Evolutionary conservation across 1,139 yeast species (phyloP), one percentile per base, ranked within the genome.

Genomic region (Eremothecium gossypii): DNA sequence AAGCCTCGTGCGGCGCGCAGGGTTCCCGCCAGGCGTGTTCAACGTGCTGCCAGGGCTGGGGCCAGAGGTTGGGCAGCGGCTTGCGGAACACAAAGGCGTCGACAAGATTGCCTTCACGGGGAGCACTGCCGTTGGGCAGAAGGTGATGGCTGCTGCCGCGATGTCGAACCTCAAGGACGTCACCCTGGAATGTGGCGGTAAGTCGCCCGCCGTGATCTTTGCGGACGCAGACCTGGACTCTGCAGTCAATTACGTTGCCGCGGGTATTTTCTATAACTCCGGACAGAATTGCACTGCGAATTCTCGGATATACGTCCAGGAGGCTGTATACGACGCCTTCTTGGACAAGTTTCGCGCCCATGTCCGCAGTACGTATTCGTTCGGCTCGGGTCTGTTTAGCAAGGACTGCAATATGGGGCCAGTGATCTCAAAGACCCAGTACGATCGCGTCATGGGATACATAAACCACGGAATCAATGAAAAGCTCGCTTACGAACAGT

Each of bases 251-350:
- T 84, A 94, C 82, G 79, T 89, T 33, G 86, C 91, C 23, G 69
- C 76, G 49, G 96, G 96, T 53, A 77, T 87, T 47, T 79, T 84
- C 73, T 74, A 72, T 62, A 87, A 87, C 66, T 77, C 83, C 54
- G 96, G 96, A 34, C 96, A 87, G 65, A 82, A 87, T 43, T 87
- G 96, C 69, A 85, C 93, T 33, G 86, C 95, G 42, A 86, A 89
- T 44, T 86, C 91, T 48, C 73, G 96, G 50, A 73, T 86, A 33
- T 82, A 82, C 52, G 83, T 85, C 30, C 89, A 85, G 51, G 78
- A 75, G 42, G 63, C 69, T 2, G 64, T 85, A 33, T 83, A 83
- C 59, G 93, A 86, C 44, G 67, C 72, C 52, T 73, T 79, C 45
- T 53, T 79, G 35, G 61, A 60, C 9, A 67, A 65, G 47, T 77